Conservation (phyloP, 768 basidiomycete genomes). For the Lactarius akahatsu region DNA sequence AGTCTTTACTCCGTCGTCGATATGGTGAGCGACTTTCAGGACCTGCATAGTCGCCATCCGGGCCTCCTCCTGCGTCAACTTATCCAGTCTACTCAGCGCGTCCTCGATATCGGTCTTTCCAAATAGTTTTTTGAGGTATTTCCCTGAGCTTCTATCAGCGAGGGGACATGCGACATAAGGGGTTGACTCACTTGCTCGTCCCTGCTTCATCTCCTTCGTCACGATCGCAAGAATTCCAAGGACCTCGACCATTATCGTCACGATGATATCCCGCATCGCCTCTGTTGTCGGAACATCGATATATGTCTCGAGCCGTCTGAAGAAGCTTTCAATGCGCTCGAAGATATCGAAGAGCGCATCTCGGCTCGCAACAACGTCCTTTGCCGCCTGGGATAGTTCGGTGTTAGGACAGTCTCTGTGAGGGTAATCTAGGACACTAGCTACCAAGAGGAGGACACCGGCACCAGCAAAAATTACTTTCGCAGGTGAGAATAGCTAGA, state of each 20-base stretch:
- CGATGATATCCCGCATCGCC: background rate
- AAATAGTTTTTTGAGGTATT: background rate
- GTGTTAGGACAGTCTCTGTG: background rate
- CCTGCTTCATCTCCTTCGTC: conserved; percentile 1
- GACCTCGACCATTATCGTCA: background rate
- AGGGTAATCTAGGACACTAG: background rate
- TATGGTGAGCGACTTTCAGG: background rate
- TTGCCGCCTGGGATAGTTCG: background rate
- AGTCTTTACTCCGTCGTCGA: background rate
- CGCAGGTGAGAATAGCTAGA: background rate
- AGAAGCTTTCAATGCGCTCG: background rate
- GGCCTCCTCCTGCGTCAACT: background rate
- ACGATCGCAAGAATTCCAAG: background rate
- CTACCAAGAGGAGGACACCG: background rate
- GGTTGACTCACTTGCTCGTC: background rate
- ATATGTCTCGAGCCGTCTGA: background rate
- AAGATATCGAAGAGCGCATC: background rate
- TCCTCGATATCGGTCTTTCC: background rate
- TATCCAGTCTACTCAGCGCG: background rate
- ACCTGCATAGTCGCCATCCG: background rate
- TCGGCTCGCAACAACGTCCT: background rate
- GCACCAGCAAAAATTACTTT: conserved; percentile 2
- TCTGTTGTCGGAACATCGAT: background rate
- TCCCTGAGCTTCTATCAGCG: background rate
- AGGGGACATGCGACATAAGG: background rate